Evolutionary conservation across 805 yeast genomes (phyloP), one percentile per base, ranked within the genome.

Genomic region (Priceomyces carsonii): DNA sequence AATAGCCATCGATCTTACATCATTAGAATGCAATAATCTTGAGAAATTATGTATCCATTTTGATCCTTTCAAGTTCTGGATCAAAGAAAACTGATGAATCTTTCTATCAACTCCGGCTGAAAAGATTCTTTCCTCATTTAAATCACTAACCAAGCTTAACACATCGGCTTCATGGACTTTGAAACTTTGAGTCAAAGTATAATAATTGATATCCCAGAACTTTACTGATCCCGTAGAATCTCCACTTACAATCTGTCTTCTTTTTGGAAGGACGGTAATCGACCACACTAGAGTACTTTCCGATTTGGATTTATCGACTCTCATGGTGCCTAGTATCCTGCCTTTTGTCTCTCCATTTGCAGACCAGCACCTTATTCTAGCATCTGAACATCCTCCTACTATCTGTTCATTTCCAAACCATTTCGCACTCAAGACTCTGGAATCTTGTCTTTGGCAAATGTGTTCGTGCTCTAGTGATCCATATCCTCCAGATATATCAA

Each of bases 301-400:
- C 21, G 77, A 77, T 52, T 82, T 81, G 15, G 91, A 76, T 58
- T 86, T 88, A 60, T 93, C 99, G 8, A 93, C 97, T 53, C 88
- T 81, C 86, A 93, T 80, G 2, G 95, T 82, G 16, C 85, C 80
- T 12, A 85, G 47, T n/a, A 91, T 61, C 49, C 95, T 73, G 14
- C 93, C 89, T 40, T 69, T 75, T 19, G 61, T 57, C 5, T 61
- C 69, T n/a, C 51, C 53, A 1, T 53, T 51, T 10, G 69, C 58
- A 10, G 75, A 64, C 97, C 98, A 93, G 29, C 85, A 79, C 55
- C 96, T 77, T 23, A 93, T 73, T 53, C 86, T 76, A 15, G 96
- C 99, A 59, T 93, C 98, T 1, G 96, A 86, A 60, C 98, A 93
- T 8, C 99, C 99, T 32, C 96, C 97, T 25, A 88, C 77, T 22